phyloP scores from a whole-genome alignment of 1,139 yeast species.

The Blastobotrys proliferans region DNA sequence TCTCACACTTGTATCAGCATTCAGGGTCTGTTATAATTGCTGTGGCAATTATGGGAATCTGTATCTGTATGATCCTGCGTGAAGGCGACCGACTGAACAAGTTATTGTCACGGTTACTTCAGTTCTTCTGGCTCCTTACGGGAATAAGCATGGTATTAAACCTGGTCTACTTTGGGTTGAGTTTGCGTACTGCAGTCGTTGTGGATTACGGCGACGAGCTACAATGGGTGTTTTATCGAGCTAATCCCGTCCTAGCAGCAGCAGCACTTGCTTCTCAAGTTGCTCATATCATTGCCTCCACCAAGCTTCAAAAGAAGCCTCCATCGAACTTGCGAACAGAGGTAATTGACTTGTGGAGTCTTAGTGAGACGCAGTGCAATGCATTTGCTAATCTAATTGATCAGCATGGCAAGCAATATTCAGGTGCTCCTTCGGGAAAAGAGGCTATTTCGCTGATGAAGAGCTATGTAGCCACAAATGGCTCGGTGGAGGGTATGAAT shows the following conservation, averaged over 20 bases:
- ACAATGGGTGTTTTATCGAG: slow-evolving; percentile 11
- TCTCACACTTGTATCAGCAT: slow-evolving; percentile 22
- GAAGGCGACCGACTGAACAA: slow-evolving; percentile 28
- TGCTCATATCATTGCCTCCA: slow-evolving; percentile 23
- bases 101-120: slow-evolving; percentile 22
- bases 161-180: slow-evolving; percentile 24
- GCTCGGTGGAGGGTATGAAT: slow-evolving; percentile 35
- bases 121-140: slow-evolving; percentile 23
- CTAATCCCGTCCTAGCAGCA: slow-evolving; percentile 29
- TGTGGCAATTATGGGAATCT: slow-evolving; percentile 27
- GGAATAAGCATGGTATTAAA: slow-evolving; percentile 18
- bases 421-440: slow-evolving; percentile 40
- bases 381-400: slow-evolving; percentile 42
- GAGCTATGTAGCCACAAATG: slow-evolving; percentile 34
- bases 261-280: slow-evolving; percentile 23
- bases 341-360: slow-evolving; percentile 33
- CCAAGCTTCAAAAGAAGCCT: slow-evolving; percentile 26
- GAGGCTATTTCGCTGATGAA: slow-evolving; percentile 40
- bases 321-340: slow-evolving; percentile 35
- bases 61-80: slow-evolving; percentile 23
- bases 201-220: neutral
- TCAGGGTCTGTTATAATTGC: slow-evolving; percentile 22
- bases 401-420: slow-evolving; percentile 32
- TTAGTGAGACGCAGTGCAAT: slow-evolving; percentile 35
- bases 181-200: slow-evolving; percentile 13